phyloP scores from a whole-genome alignment of 148 eudicot species.

The Silene uniflora region DNA sequence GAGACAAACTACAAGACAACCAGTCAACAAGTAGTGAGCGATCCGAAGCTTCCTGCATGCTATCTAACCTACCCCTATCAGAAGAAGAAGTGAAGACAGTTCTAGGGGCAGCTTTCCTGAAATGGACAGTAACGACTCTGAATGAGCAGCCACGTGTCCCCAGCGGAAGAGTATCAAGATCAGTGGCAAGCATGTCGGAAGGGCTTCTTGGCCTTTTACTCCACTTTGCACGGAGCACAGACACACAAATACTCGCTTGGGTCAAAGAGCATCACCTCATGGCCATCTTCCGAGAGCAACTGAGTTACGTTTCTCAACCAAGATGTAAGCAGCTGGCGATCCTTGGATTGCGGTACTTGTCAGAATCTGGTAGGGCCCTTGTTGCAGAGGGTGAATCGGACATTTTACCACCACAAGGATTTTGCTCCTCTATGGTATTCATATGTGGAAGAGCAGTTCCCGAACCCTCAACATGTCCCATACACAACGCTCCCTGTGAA shows the following conservation, averaged over 20 bases:
- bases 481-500: constrained; percentile 54
- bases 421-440: constrained; percentile 54
- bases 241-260: constrained; percentile 32
- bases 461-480: constrained; percentile 39
- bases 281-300: constrained; percentile 41
- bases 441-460: constrained; percentile 39
- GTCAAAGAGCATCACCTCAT: constrained; percentile 50
- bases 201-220: constrained; percentile 64
- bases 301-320: constrained; percentile 37
- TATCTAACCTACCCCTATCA: constrained; percentile 53
- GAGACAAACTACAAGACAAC: constrained; percentile 38
- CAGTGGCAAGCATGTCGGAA: constrained; percentile 42
- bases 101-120: constrained; percentile 43
- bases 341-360: constrained; percentile 49
- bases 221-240: constrained; percentile 44
- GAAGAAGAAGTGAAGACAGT: constrained; percentile 44
- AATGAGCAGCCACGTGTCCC: constrained; percentile 32
- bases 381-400: constrained; percentile 39
- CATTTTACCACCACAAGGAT: constrained; percentile 45
- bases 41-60: constrained; percentile 51
- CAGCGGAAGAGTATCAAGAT: constrained; percentile 30
- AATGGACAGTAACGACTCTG: constrained; percentile 45
- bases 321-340: constrained; percentile 47
- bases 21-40: constrained; percentile 39
- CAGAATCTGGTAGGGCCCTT: constrained; percentile 39